Evolutionary conservation across 345 rosid species (phyloP).

Genomic region (Gynandropsis gynandra): DNA sequence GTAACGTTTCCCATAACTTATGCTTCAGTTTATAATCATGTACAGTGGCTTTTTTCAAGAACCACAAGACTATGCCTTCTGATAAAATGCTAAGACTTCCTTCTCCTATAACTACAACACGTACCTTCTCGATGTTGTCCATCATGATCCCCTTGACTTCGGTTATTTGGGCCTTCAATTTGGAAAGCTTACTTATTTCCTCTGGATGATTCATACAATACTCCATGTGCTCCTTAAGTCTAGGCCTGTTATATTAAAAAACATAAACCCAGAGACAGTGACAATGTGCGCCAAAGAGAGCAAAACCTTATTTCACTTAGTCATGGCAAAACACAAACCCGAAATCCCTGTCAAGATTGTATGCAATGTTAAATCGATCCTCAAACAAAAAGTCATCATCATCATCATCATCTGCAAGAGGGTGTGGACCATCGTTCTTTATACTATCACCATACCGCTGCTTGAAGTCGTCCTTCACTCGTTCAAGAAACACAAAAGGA

Average conservation of each 20-base stretch:
- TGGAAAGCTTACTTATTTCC: conserved; percentile 85
- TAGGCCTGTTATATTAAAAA: conserved; percentile 54
- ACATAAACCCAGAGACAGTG: conserved; percentile 11
- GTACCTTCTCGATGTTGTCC: conserved; percentile 97
- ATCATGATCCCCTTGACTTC: conserved; percentile 97
- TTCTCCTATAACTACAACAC: conserved; percentile 15
- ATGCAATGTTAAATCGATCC: conserved; percentile 88
- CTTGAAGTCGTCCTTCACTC: conserved; percentile 84
- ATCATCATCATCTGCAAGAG: conserved; percentile 81
- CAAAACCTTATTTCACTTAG: background rate
- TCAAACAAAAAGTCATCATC: conserved; percentile 88
- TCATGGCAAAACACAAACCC: conserved; percentile 51
- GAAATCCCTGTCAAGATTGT: conserved; percentile 95
- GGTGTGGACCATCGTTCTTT: conserved; percentile 46
- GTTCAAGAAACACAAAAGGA: conserved; percentile 85
- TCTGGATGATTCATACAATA: conserved; percentile 91
- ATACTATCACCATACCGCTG: conserved; percentile 68
- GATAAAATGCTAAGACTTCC: background rate
- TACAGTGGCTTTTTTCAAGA: background rate
- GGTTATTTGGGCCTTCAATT: conserved; percentile 79
- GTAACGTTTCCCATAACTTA: background rate
- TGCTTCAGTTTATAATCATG: background rate
- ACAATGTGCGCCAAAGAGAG: background rate
- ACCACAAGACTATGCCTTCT: background rate
- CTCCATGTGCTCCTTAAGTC: conserved; percentile 97